Conservation (phyloP, 306 rosid species). For the Carpinus fangiana region DNA sequence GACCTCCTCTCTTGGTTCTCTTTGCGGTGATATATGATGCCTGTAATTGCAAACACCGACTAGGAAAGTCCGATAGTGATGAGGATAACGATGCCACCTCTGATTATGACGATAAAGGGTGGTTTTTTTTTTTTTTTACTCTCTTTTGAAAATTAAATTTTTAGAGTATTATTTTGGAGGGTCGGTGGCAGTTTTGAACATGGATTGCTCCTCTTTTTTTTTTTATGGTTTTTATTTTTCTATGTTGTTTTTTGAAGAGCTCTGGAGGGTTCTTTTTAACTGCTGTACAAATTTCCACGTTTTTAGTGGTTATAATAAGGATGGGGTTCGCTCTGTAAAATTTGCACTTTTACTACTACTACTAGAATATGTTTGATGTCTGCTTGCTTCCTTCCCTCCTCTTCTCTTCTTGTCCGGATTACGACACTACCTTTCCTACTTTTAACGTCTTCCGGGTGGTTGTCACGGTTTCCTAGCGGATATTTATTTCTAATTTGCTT, state of each 20-base stretch:
- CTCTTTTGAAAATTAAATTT: neutral
- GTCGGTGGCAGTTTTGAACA: conserved; percentile 26
- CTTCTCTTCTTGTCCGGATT: too few species aligned
- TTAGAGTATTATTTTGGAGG: conserved; percentile 2
- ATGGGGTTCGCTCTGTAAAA: neutral
- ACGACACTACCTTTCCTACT: too few species aligned
- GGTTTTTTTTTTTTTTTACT: conserved; percentile 3
- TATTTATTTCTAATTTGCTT: too few species aligned
- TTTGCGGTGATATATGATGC: conserved; percentile 28
- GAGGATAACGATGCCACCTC: conserved; percentile 21
- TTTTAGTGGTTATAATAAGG: conserved; percentile 20
- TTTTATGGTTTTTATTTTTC: neutral
- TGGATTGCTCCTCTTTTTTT: neutral
- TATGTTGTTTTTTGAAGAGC: neutral
- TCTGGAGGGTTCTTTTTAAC: conserved; percentile 6
- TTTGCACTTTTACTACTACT: neutral
- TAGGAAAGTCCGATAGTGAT: neutral
- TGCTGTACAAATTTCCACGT: conserved; percentile 22
- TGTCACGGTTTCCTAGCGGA: too few species aligned
- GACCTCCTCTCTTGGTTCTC: conserved; percentile 67
- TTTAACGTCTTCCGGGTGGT: too few species aligned
- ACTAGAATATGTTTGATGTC: neutral
- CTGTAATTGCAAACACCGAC: neutral
- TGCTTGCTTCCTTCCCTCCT: too few species aligned
- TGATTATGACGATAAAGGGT: conserved; percentile 18